These are phyloP conservation scores for Epithele typhae DNA, from an alignment of 768 basidiomycete genomes.

Conservation along the genomic window DNA sequence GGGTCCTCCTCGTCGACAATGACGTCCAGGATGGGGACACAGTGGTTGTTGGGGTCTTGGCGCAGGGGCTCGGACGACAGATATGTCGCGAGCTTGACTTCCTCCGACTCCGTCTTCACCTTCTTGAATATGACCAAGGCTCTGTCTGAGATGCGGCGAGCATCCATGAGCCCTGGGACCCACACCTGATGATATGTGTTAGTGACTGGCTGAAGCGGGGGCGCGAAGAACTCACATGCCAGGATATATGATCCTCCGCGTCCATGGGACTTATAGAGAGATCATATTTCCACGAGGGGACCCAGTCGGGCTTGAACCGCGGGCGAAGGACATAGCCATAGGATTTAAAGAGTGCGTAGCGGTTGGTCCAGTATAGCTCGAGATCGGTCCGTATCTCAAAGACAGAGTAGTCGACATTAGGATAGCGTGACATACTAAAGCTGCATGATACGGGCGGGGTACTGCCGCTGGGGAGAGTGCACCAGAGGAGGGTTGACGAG, in stretches of 20 bases:
- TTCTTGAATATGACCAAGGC: conserved; percentile 15
- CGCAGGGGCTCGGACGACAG: conserved; percentile 8
- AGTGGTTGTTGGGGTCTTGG: conserved; percentile 16
- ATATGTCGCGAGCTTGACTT: conserved; percentile 8
- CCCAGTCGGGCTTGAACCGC: conserved; percentile 24
- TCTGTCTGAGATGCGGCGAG: conserved; percentile 15
- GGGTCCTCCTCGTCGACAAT: conserved; percentile 4
- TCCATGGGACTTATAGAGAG: too few relatives aligned
- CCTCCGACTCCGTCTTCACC: neutral
- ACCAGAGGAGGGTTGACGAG: too few relatives aligned
- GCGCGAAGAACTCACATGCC: too few relatives aligned
- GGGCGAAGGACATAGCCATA: conserved; percentile 24
- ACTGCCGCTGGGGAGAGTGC: too few relatives aligned
- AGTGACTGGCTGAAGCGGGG: too few relatives aligned
- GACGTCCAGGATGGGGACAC: conserved; percentile 16
- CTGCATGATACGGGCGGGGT: too few relatives aligned
- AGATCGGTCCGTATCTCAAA: too few relatives aligned
- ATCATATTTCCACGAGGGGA: conserved; percentile 26
- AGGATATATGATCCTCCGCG: too few relatives aligned
- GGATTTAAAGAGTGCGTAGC: conserved; percentile 2
- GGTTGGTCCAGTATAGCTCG: too few relatives aligned
- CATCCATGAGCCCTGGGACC: conserved; percentile 11
- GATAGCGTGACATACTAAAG: too few relatives aligned
- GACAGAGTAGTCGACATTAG: too few relatives aligned
- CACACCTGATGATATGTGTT: too few relatives aligned